Base-by-base conservation (phyloP, 495 filamentous ascomycete genomes). In the Penicillium egyptiacum region DNA sequence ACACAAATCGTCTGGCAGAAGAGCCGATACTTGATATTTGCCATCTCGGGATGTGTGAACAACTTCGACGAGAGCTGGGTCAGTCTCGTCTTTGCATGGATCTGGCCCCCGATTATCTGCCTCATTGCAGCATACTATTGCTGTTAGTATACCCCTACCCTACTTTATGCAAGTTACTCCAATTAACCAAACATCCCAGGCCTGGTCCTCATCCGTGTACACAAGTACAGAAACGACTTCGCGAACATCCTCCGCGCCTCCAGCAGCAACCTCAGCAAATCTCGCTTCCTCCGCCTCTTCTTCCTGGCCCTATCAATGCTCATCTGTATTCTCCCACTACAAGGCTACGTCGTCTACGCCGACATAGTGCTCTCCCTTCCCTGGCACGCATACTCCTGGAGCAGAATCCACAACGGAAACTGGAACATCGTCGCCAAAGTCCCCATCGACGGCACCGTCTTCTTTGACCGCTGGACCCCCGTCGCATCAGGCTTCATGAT, bases 251-350 rank as follows among this genome's bases (percentile, higher is more conserved):
- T 92, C n/a, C 68, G 67, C 23, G 75, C 82, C 41, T 75, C 78
- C 25, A 81, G 80, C 56, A 85, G 76, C 54, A 82, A 68, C 48
- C 71, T 77, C 63, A 88, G 67, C 67, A 88, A 84, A 45, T 85
- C 88, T 5, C 81, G 88, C 30, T 92, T 90, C 70, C 63, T 88
- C 37, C 89, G 93, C 52, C 84, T 96, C 33, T 94, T 93, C 68
- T 70, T 86, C 55, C 81, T 96, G 62, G 78, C 88, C n/a, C 62
- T 88, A 25, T 61, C 80, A 47, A 79, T 95, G 70, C 76, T 95
- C 12, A 16, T 90, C 37, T 57, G 83, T 33, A 85, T 87, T 58
- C 56, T 91, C 2, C 91, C 91, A 2, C 58, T 88, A 10, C 76
- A 82, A 42, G 56, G 82, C 51, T 87, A 83, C 64, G 73, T 87